Percentiles rank a stretch among this genome's conserved stretches.
These are phyloP conservation scores for Bothriochloa decipiens DNA, from an alignment of 176 grass and related monocot species.

Conservation along the genomic window DNA sequence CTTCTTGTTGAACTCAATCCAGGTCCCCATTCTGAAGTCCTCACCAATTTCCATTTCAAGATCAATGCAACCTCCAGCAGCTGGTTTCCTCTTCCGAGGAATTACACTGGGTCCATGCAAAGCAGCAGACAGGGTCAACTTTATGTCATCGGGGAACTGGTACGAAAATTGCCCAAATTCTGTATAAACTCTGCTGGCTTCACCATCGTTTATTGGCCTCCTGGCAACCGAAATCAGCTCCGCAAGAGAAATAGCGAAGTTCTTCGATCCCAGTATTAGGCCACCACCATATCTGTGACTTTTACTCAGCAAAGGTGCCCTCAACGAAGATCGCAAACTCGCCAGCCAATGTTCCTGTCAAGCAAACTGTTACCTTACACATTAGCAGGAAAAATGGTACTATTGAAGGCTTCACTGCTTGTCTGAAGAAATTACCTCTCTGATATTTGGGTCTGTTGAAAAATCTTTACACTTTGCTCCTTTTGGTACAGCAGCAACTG, in stretches of 20 bases:
- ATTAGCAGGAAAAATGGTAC: slow-evolving; percentile 50
- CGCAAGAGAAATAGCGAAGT: slow-evolving; percentile 62
- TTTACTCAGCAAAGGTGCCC: slow-evolving; percentile 67
- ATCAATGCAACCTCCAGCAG: slow-evolving; percentile 59
- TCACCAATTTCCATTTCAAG: slow-evolving; percentile 71
- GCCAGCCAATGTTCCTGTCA: slow-evolving; percentile 69
- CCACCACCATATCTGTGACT: slow-evolving; percentile 61
- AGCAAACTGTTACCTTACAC: slow-evolving; percentile 56
- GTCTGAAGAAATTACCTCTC: slow-evolving; percentile 64
- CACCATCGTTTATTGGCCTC: slow-evolving; percentile 31
- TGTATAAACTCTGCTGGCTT: slow-evolving; percentile 52
- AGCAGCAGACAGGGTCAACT: slow-evolving; percentile 63
- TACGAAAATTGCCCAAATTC: slow-evolving; percentile 68
- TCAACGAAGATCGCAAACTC: slow-evolving; percentile 48
- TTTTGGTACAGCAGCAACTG: slow-evolving; percentile 60
- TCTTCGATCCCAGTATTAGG: slow-evolving; percentile 57
- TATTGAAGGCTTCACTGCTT: background rate
- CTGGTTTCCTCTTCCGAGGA: slow-evolving; percentile 45
- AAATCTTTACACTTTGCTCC: slow-evolving; percentile 88
- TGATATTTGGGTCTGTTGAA: slow-evolving; percentile 27
- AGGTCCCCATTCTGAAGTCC: slow-evolving; percentile 74
- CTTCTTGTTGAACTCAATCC: slow-evolving; percentile 70
- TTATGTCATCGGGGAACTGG: slow-evolving; percentile 59
- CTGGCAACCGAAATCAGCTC: slow-evolving; percentile 51
- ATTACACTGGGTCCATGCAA: slow-evolving; percentile 51